Base-by-base conservation (phyloP, 2,329 filamentous ascomycete genomes). In the Didymella glomerata region DNA sequence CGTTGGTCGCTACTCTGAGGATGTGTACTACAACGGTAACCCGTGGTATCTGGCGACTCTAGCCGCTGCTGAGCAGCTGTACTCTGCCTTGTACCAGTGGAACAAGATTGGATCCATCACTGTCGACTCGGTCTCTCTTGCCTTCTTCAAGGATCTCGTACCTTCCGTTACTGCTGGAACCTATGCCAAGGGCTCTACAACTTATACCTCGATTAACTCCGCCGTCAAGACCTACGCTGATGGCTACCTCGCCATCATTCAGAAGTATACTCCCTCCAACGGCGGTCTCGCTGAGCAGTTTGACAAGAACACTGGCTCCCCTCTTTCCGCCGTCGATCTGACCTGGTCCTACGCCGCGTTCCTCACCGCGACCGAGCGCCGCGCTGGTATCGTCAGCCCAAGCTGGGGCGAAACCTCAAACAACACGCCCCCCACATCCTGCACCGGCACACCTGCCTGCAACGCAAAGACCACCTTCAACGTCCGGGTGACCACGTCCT, bases 21-120 rank as follows among this genome's bases (percentile, higher is more conserved):
- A 96, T 67, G 77, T 82, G 4, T 95, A 94, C 77, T 90, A 88
- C 75, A 86, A 86, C 60, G 91, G 90, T 1, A 93, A 95, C 74
- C 91, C 91, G 1, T 95, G 91, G 91, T 84, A 92, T 68, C 82
- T 94, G 13, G 85, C 85, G 67, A 94, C 90, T 1, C 82, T 92
- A 28, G 90, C 90, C 1, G 90, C 90, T 0, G 92, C 91, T 3
- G 91, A 95, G 76, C 88, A 91, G 71, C 84, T 96, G 2, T 94
- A 93, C 73, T 88, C 90, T 67, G 89, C 91, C 1, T 70, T 93
- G 1, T 88, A 89, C 64, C 86, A 89, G 48, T 94, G 90, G 90
- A 82, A 88, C 62, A 77, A 80, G 34, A 76, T 82, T 25, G 87
- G 86, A 1, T 87, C 82, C 6, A 83, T 96, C 68, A 84, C 83